phyloP scores from a whole-genome alignment of 2,329 filamentous ascomycete genomes.

The Paraphoma sp. region DNA sequence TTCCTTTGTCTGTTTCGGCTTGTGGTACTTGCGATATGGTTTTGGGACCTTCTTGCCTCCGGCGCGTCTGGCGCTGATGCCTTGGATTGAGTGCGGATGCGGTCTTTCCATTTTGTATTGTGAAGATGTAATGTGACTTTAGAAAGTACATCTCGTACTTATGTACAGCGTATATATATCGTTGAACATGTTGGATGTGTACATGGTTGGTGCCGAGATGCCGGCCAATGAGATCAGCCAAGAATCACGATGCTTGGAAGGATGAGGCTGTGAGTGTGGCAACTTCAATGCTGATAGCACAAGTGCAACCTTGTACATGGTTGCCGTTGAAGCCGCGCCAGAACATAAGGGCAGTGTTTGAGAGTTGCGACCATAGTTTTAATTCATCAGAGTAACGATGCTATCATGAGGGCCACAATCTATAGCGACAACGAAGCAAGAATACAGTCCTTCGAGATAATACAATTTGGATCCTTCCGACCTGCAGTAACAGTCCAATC shows the following conservation, averaged over 20 bases:
- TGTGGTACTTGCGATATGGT: slow-evolving; percentile 22
- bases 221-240: slow-evolving; percentile 19
- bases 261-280: not conserved
- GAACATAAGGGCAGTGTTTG: too few relatives aligned
- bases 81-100: slow-evolving; percentile 21
- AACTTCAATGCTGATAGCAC: not conserved
- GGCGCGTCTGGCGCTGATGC: slow-evolving; percentile 19
- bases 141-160: too few relatives aligned
- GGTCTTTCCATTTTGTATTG: slow-evolving; percentile 8
- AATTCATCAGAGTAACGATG: slow-evolving; percentile 21
- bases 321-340: not conserved
- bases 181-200: slow-evolving; percentile 2
- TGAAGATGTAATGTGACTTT: not conserved
- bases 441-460: slow-evolving; percentile 15
- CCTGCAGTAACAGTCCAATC: slow-evolving; percentile 21
- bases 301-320: not conserved
- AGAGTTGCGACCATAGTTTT: slow-evolving; percentile 2
- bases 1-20: slow-evolving; percentile 1
- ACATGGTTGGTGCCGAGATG: slow-evolving; percentile 9
- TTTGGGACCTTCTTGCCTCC: slow-evolving; percentile 25
- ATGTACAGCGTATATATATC: not conserved
- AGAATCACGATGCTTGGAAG: slow-evolving; percentile 1
- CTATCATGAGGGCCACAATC: slow-evolving; percentile 17
- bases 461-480: slow-evolving; percentile 36
- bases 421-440: slow-evolving; percentile 8